Base-by-base conservation (phyloP, 164 flowering plant genomes). In the Vitis labrusca region DNA sequence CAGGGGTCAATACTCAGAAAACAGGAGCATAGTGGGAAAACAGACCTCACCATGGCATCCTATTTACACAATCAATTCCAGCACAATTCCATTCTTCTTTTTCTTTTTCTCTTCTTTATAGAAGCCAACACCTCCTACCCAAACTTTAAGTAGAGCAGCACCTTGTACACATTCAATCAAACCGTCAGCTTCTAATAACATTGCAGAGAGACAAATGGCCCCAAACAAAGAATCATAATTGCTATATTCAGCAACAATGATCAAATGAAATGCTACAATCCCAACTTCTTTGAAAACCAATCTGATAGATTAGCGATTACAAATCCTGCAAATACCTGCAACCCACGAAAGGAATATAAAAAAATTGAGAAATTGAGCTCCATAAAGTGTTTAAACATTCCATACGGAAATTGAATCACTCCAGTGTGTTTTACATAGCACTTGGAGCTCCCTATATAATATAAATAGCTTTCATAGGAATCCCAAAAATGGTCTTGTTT, bases 271-370 rank as follows among this genome's bases (percentile, higher is more conserved):
- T 76, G 79, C 86, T 89, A 88, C 71, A 90, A 83, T 5, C 94
- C 94, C 77, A 91, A 52, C 78, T 78, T 85, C 57, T 78, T 79
- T 1, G 95, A 78, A 72, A 83, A 72, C 87, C 89, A 77, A 63
- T 90, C 85, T 15, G 98, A 85, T 59, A 90, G 83, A 76, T 87
- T 94, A 29, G 93, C 98, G 60, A 94, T 90, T 52, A 92, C 86
- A 80, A 94, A 94, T 19, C 98, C 98, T 27, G 80, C 89, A 79
- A 93, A 93, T 8, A 93, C 98, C 97, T 93, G 89, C 85, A 82
- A 65, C 50, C 77, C 47, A 56, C 32, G 54, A 69, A 15, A 48
- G 30, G 47, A 50, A 58, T 2, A 64, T 48, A 50, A 16, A 61
- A 14, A 14, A 9, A 15, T n/a, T 49, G 10, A 72, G 11, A 50